Evolutionary conservation across 139 green algal species (phyloP), one percentile per base, ranked within the genome.

Genomic region (Gonium pectorale): DNA sequence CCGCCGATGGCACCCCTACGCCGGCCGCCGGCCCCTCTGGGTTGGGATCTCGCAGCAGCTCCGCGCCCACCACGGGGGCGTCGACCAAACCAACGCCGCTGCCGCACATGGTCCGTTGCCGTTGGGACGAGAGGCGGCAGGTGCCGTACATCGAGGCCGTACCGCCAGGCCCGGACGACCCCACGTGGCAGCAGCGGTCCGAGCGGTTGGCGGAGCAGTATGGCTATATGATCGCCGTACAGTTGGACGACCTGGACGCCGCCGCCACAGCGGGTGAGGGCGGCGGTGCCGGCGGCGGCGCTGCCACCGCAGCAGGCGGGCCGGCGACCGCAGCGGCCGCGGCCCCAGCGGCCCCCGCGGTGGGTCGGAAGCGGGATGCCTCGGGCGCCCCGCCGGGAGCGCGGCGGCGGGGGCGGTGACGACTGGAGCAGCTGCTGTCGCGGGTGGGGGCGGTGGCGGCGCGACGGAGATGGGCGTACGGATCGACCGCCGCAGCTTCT

Each of bases 81-180:
- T 8, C 35, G 22, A 9, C 64, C 11, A 22, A 22, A 6, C 33
- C 70, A 2, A 24, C 49, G 19, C 46, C 52, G 15, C 41, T 83
- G 77, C 77, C 77, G 19, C 77, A 83, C 7, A 83, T 83, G 77
- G 44, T 83, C 5, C 77, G 77, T 1, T 83, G 77, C 75, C 75
- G 60, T 19, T 82, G 75, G 75, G 75, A 82, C 43, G 62, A 52
- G 43, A 60, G 64, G 1, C 43, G 54, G 29, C 77, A 59, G 17
- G 3, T 63, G 77, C 60, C 77, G 62, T 73, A 74, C 41, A 7
- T 83, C 4, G 77, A 83, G 44, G 24, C n/a, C 2, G 62, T 83
- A 15, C 29, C 59, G 1, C 31, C 77, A 0, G 77, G 17, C 33
- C 19, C 41, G 5, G 77, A 54, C 1, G 70, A 79, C 1, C 77